Evolutionary conservation across 148 eudicot species (phyloP), one percentile per base, ranked within the genome.

Genomic region (Amaranthus hypochondriacus): DNA sequence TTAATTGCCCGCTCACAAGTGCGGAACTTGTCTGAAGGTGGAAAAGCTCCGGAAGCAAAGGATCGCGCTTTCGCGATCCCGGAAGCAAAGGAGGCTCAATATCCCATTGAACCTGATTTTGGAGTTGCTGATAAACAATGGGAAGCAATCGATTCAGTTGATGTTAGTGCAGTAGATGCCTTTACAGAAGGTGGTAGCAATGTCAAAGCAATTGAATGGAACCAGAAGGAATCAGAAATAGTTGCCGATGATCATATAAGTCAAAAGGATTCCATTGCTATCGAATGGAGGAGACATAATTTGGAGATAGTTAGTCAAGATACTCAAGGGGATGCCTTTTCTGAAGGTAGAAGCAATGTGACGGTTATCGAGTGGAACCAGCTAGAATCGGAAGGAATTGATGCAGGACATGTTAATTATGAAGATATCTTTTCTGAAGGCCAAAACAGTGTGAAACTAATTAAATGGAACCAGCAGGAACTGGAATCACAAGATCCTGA

Each of bases 21-120:
- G 52, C 64, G 44, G 62, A 66, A 58, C 5, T 76, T 75, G 28
- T 71, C 82, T 76, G 55, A 70, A 58, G 75, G 79, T 48, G 79
- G 72, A 72, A 82, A 75, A 56, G 51, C 72, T 64, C 68, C 69
- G 39, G 43, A 77, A 56, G 68, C 71, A 46, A 81, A 83, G 72
- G 90, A 81, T 69, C 72, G 81, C 75, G 85, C 79, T 64, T 82
- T 85, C 70, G 56, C 49, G 15, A 51, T 53, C n/a, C 47, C 65
- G 71, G 15, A 53, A 58, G 56, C 49, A 72, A 65, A 15, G 15
- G 74, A 69, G 5, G 60, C 59, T 73, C 68, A 55, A 62, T 21
- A 56, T 75, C 46, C 60, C 49, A 56, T 75, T 66, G 73, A 71
- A 12, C 56, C 69, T 52, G 61, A 69, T 43, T 51, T 4, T 69